Evolutionary conservation across 352 stramenopile genomes (phyloP).

Genomic region (Globisporangium megalacanthum): DNA sequence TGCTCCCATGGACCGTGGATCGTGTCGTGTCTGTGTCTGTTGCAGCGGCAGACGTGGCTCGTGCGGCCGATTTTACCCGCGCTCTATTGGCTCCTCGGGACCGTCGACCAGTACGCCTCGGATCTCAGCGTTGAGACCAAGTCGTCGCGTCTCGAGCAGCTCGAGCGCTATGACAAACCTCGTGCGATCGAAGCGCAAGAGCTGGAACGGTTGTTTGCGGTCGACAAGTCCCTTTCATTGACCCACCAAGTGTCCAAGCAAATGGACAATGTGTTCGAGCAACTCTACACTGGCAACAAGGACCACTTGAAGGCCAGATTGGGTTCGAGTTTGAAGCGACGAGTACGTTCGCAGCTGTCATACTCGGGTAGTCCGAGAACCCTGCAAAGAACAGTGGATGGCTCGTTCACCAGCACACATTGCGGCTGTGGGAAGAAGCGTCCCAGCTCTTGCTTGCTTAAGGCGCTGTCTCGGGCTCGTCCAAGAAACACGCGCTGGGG

Average conservation of each 20-base stretch:
- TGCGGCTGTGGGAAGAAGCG: slow-evolving; percentile 82
- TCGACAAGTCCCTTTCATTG: slow-evolving; percentile 38
- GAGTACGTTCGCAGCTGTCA: slow-evolving; percentile 74
- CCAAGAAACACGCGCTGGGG: slow-evolving; percentile 62
- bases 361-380: slow-evolving; percentile 76
- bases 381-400: slow-evolving; percentile 49
- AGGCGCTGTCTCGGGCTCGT: slow-evolving; percentile 49
- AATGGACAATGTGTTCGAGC: slow-evolving; percentile 87
- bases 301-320: slow-evolving; percentile 89
- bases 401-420: slow-evolving; percentile 65
- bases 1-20: slow-evolving; percentile 73
- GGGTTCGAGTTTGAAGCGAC: slow-evolving; percentile 86
- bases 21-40: slow-evolving; percentile 69
- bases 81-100: slow-evolving; percentile 54
- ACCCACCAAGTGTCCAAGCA: slow-evolving; percentile 54
- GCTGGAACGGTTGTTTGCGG: slow-evolving; percentile 42
- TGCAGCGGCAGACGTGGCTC: slow-evolving; percentile 77
- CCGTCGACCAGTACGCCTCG: slow-evolving; percentile 69
- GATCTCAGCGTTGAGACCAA: slow-evolving; percentile 54
- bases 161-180: slow-evolving; percentile 57
- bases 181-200: slow-evolving; percentile 61
- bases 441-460: slow-evolving; percentile 66
- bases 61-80: slow-evolving; percentile 60
- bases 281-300: slow-evolving; percentile 86
- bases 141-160: slow-evolving; percentile 53